Evolutionary conservation across 768 basidiomycete genomes (phyloP).

Genomic region (Naganishia onofrii): DNA sequence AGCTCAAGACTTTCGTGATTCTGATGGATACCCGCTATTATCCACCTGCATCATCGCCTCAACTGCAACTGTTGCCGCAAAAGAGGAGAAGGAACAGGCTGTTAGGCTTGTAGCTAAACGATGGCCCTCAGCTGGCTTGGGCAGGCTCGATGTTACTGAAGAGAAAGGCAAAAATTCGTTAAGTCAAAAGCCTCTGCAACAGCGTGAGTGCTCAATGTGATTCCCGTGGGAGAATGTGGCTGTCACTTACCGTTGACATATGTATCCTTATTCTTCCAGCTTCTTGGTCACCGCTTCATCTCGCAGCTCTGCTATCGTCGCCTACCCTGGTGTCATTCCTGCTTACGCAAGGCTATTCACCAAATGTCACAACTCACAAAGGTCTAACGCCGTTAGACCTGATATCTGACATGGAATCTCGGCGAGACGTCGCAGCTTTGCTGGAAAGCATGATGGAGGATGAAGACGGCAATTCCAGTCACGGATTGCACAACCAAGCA

Average conservation of each 20-base stretch:
- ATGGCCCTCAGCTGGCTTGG: conserved; percentile 34
- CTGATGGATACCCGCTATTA: conserved; percentile 70
- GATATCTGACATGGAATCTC: conserved; percentile 73
- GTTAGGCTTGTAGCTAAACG: conserved; percentile 68
- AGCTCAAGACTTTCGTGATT: conserved; percentile 61
- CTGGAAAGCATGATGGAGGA: conserved; percentile 84
- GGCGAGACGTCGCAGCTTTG: conserved; percentile 80
- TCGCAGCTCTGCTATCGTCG: conserved; percentile 82
- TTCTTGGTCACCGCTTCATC: conserved; percentile 93
- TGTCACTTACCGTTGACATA: too few relatives aligned
- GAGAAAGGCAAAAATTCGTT: not conserved
- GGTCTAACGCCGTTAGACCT: conserved; percentile 85
- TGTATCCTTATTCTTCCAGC: conserved; percentile 52
- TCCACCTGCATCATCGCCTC: conserved; percentile 53
- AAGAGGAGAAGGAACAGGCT: conserved; percentile 87
- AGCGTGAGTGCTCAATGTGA: not conserved
- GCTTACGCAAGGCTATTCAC: conserved; percentile 86
- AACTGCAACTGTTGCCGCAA: conserved; percentile 59
- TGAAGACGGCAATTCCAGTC: conserved; percentile 34
- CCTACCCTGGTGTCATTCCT: conserved; percentile 88
- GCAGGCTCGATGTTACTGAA: not conserved
- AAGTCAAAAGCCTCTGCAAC: not conserved
- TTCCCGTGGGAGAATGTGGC: not conserved
- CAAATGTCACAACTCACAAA: conserved; percentile 70
- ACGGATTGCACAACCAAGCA: not conserved